Evolutionary conservation across 2,329 filamentous ascomycete species (phyloP), one percentile per base, ranked within the genome.

Genomic region (Aspergillus ruber): DNA sequence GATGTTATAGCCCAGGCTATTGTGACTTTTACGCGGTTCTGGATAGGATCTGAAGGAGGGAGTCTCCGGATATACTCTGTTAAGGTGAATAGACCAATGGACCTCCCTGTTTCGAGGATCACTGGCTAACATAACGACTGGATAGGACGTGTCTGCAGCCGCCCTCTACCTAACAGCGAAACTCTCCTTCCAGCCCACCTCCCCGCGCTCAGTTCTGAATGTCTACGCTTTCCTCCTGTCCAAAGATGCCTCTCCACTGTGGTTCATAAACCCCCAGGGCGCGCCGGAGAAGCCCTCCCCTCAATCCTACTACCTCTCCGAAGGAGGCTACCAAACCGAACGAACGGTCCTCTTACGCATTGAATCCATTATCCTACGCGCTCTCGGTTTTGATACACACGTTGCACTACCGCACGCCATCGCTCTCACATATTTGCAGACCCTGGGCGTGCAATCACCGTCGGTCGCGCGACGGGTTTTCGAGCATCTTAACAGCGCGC

Each of bases 391-490:
- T 67, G 81, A 94, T 59, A 87, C 85, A 1, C 88, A 93, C 56
- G 88, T 94, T 9, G 83, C 88, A 1, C 77, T 96, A 0, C 93
- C 93, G 0, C 88, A 97, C 62, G 80, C 86, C 0, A 80, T 97
- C 12, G 88, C 88, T 49, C 80, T 97, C 49, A 96, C 90, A 5
- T 98, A 97, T 64, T 80, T 97, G 1, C 91, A 97, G 69, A 85
- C 90, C 0, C 80, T 98, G 15, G 88, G 89, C 49, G 84, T 86
- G 42, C 77, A 83, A 4, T 65, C 64, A 2, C 70, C 79, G 0
- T 70, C 69, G 6, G 74, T 94, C 2, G 80, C 86, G 1, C 74
- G 76, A 45, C 79, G 83, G 36, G 80, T 84, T 0, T 74, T 95
- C 39, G 82, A 83, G 44, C 84, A 95, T 61, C 77, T 97, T n/a